Base-by-base conservation (phyloP, 2,329 filamentous ascomycete genomes). In the Sporothrix euskadiensis region DNA sequence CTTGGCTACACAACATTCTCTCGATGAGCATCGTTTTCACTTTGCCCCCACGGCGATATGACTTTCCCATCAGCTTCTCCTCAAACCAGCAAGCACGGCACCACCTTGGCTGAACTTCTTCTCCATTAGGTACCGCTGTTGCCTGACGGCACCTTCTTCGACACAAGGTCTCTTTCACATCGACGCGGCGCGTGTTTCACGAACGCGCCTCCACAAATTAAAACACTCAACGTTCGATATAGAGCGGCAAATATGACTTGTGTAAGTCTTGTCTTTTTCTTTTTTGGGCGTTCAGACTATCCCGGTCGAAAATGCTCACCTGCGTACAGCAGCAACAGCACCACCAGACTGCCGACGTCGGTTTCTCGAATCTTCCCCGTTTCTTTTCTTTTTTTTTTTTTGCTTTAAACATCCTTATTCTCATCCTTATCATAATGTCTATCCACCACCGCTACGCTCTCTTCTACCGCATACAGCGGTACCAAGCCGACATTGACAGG, bases 361-460 rank as follows among this genome's bases (percentile, higher is more conserved):
- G 7, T 30, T 19, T 41, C 19, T 47, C n/a, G n/a, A 9, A 12
- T 30, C 12, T 19, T 26, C 22, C 19, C 16, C 49, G 8, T 52
- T 26, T 14, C 4, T 26, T 5, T 52, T 61, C 14, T 63, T 56
- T 14, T 7, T 26, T 5, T 52, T 61, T 16, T 63, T 56, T 70
- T 22, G 6, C 35, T 47, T 44, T n/a, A 8, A 3, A 3, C 19
- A 39, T 61, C 30, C 19, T 35, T 56, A 6, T n/a, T 54, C 32
- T 19, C 44, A 41, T 56, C 12, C 41, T 16, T 35, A n/a, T 10
- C 26, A 47, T 22, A 65, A 75, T 75, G 74, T 75, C 75, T 14
- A 68, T 74, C n/a, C 47, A 72, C 35, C 75, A 70, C 14, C 74
- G 74, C 16, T 74, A 75, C 16, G 73, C 72, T 19, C 2, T 74